These are phyloP conservation scores for Ophiostoma fasciatum DNA, from an alignment of 2,329 filamentous ascomycete genomes.

Conservation along the genomic window DNA sequence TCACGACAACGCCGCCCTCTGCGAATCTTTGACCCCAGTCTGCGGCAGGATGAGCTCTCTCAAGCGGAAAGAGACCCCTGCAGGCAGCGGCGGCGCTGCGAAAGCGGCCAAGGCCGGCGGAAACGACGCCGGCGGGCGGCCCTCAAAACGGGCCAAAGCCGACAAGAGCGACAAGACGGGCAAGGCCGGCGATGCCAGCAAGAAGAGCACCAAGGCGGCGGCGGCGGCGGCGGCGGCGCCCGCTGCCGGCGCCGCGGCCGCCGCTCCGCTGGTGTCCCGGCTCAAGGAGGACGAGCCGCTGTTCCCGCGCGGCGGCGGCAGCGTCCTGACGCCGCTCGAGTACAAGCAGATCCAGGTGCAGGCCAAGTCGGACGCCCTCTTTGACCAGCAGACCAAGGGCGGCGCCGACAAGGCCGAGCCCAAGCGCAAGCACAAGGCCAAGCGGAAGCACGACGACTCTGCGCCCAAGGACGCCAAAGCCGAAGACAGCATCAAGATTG, in stretches of 20 bases:
- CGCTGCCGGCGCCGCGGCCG: slow-evolving; percentile 6
- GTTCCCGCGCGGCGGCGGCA: slow-evolving; percentile 86
- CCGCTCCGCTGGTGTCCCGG: slow-evolving; percentile 24
- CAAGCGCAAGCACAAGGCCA: slow-evolving; percentile 41
- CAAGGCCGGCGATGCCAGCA: slow-evolving; percentile 1
- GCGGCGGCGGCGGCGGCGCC: neutral
- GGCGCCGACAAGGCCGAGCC: slow-evolving; percentile 27
- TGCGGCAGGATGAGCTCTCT: slow-evolving; percentile 9
- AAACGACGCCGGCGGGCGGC: slow-evolving; percentile 5
- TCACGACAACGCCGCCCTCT: neutral
- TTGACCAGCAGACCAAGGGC: slow-evolving; percentile 58
- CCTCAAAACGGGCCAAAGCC: slow-evolving; percentile 10
- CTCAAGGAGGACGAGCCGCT: slow-evolving; percentile 69
- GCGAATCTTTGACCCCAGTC: no score
- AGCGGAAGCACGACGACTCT: slow-evolving; percentile 29
- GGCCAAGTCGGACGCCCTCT: slow-evolving; percentile 80
- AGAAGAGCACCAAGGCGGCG: neutral
- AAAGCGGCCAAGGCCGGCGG: slow-evolving; percentile 3
- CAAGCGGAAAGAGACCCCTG: slow-evolving; percentile 10
- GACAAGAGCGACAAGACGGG: neutral
- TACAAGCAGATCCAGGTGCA: slow-evolving; percentile 93
- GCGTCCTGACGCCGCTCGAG: slow-evolving; percentile 80
- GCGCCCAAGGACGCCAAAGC: slow-evolving; percentile 32
- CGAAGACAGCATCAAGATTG: slow-evolving; percentile 53
- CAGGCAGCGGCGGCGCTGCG: neutral